phyloP scores from a whole-genome alignment of 1,284 basidiomycete genomes.

The Puccinia hordei region DNA sequence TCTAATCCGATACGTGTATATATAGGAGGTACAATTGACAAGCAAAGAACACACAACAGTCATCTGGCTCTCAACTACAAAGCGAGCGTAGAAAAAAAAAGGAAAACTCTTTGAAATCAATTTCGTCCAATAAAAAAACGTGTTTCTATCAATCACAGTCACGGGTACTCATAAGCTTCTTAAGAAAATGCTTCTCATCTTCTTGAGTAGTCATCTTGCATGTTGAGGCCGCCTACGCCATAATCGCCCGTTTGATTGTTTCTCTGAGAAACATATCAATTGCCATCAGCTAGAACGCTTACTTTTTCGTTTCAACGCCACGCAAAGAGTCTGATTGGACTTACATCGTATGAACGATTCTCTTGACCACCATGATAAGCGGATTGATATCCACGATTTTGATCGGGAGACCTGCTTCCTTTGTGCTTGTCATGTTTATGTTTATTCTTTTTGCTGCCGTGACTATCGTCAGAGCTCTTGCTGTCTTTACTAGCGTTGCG shows the following conservation, averaged over 20 bases:
- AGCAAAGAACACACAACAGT: too few relatives aligned
- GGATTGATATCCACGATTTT: slow-evolving; percentile 7
- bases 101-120: too few relatives aligned
- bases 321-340: background rate
- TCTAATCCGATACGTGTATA: too few relatives aligned
- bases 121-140: too few relatives aligned
- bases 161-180: too few relatives aligned
- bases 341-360: slow-evolving; percentile 8
- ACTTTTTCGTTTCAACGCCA: background rate
- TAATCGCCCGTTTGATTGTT: slow-evolving; percentile 23
- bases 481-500: slow-evolving; percentile 12
- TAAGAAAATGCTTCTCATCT: background rate
- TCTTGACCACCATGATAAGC: slow-evolving; percentile 8
- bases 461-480: slow-evolving; percentile 4
- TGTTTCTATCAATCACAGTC: too few relatives aligned
- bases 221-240: slow-evolving; percentile 12
- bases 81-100: too few relatives aligned
- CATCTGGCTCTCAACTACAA: too few relatives aligned
- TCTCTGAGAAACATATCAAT: background rate
- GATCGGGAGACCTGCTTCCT: background rate
- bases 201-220: slow-evolving; percentile 12
- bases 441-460: slow-evolving; percentile 17
- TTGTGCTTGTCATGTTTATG: slow-evolving; percentile 29
- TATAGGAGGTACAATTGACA: too few relatives aligned
- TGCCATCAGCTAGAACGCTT: background rate